Conservation (phyloP, 495 filamentous ascomycete species). For the Daldinia grandis region DNA sequence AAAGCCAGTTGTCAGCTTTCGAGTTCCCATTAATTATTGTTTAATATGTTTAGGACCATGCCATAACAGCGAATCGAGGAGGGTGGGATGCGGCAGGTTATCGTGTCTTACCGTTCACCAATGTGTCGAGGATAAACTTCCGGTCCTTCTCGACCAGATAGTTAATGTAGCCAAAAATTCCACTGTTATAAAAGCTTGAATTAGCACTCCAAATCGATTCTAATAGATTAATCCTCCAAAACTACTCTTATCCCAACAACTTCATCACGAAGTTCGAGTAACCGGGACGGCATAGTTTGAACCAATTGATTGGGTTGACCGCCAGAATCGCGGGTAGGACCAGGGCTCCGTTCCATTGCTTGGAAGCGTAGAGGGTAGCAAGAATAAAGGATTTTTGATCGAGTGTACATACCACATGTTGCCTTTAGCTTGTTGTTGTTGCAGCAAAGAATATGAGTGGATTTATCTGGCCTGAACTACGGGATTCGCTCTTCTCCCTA, state of each 20-base stretch:
- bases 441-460: conserved; percentile 26
- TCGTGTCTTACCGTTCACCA: conserved; percentile 84
- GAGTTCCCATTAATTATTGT: neutral
- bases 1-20: conserved; percentile 38
- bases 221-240: neutral
- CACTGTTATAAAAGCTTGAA: conserved; percentile 63
- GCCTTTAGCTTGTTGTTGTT: conserved; percentile 21
- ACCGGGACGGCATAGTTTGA: neutral
- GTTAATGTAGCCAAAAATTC: conserved; percentile 98
- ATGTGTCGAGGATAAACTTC: conserved; percentile 90
- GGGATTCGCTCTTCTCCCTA: conserved; percentile 13
- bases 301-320: neutral
- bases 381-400: conserved; percentile 12
- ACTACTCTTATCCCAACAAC: neutral
- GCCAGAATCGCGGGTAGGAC: neutral
- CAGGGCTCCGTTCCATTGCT: conserved; percentile 1
- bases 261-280: neutral
- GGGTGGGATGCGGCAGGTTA: conserved; percentile 29
- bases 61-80: conserved; percentile 9
- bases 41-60: neutral
- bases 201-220: conserved; percentile 36
- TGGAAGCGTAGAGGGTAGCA: neutral
- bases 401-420: conserved; percentile 41
- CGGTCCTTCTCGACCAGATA: conserved; percentile 95
- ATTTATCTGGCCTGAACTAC: conserved; percentile 23